Percentiles rank a stretch among this genome's conserved stretches.
These are phyloP conservation scores for Nitzschia sp. DNA, from an alignment of 108 stramenopile genomes.

Conservation along the genomic window DNA sequence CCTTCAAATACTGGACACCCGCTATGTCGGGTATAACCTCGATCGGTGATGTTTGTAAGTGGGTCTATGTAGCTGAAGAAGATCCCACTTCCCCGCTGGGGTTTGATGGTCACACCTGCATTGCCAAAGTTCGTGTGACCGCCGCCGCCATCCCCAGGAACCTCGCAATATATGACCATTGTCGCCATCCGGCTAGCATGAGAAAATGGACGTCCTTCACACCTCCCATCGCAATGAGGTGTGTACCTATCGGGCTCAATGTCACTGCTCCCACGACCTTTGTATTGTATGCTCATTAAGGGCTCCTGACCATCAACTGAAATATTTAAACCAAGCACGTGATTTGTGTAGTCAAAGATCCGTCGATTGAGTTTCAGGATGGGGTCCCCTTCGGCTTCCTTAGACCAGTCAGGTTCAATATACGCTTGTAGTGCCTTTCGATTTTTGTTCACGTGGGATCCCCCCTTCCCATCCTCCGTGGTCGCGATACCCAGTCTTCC, in stretches of 20 bases:
- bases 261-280: slow-evolving; percentile 57
- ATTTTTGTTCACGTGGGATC: slow-evolving; percentile 37
- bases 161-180: slow-evolving; percentile 86
- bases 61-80: slow-evolving; percentile 88
- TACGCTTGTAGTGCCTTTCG: slow-evolving; percentile 83
- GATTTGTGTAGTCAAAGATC: slow-evolving; percentile 75
- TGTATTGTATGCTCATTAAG: slow-evolving; percentile 81
- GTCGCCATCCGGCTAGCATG: slow-evolving; percentile 87
- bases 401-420: slow-evolving; percentile 55
- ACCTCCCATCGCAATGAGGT: slow-evolving; percentile 86
- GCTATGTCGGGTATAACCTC: slow-evolving; percentile 54
- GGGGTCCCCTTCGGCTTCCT: slow-evolving; percentile 47
- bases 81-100: slow-evolving; percentile 68
- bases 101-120: slow-evolving; percentile 75
- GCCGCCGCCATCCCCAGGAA: slow-evolving; percentile 76
- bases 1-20: slow-evolving; percentile 94
- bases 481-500: slow-evolving; percentile 65
- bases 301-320: slow-evolving; percentile 79
- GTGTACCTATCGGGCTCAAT: slow-evolving; percentile 84
- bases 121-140: slow-evolving; percentile 91
- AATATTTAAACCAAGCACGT: slow-evolving; percentile 66
- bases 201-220: neutral
- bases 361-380: slow-evolving; percentile 56
- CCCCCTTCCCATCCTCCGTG: slow-evolving; percentile 80
- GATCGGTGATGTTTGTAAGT: slow-evolving; percentile 55